These are phyloP conservation scores for Grosmannia huntii DNA, from an alignment of 2,329 filamentous ascomycete genomes.

Conservation along the genomic window DNA sequence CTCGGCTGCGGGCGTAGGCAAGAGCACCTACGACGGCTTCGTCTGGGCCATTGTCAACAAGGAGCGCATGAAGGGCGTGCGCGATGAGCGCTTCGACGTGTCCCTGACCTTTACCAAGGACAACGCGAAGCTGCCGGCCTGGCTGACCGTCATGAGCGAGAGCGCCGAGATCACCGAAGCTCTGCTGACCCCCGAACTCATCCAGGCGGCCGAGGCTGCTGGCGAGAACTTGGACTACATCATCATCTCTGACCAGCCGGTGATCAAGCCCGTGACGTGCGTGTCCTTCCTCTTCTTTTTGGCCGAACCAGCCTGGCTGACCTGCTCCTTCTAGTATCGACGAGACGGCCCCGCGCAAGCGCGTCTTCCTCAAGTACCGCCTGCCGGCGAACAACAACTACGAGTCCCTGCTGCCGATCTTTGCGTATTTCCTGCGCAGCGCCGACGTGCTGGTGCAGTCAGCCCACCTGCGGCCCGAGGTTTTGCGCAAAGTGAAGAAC, in stretches of 20 bases:
- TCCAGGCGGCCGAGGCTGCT: constrained; percentile 63
- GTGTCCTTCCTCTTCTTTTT: constrained; percentile 17
- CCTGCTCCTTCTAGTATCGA: constrained; percentile 46
- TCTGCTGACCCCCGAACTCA: constrained; percentile 76
- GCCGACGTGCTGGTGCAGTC: constrained; percentile 64
- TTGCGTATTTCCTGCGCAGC: constrained; percentile 72
- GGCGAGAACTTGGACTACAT: constrained; percentile 77
- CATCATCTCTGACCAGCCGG: constrained; percentile 79
- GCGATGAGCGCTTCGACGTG: constrained; percentile 88
- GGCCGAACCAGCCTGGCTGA: neutral
- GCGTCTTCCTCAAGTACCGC: constrained; percentile 65
- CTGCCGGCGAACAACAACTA: constrained; percentile 53
- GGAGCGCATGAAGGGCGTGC: constrained; percentile 76
- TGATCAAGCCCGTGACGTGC: constrained; percentile 75
- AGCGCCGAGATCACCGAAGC: constrained; percentile 86
- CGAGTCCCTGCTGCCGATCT: constrained; percentile 55
- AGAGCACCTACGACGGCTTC: constrained; percentile 73
- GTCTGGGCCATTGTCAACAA: constrained; percentile 96
- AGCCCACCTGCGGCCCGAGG: constrained; percentile 83
- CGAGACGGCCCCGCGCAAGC: constrained; percentile 75
- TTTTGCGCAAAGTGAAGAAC: constrained; percentile 67
- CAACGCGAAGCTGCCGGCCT: constrained; percentile 73
- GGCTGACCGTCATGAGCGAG: constrained; percentile 93
- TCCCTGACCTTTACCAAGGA: constrained; percentile 92
- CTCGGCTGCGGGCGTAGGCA: constrained; percentile 22